Conservation (phyloP, 1,284 basidiomycete species). For the Sporisorium reilianum region DNA sequence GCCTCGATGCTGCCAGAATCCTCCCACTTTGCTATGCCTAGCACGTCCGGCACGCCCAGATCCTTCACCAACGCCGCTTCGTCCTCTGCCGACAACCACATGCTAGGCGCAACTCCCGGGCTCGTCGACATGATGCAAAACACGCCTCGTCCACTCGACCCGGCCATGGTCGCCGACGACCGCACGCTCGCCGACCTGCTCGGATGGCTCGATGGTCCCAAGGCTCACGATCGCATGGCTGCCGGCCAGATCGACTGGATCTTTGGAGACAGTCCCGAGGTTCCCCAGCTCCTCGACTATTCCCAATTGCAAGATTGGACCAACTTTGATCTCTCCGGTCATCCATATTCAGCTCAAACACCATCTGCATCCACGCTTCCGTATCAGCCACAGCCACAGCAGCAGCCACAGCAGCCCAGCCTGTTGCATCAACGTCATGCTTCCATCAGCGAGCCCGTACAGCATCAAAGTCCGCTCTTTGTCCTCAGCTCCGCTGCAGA, state of each 20-base stretch:
- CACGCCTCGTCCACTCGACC: neutral
- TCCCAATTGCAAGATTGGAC: slow-evolving; percentile 20
- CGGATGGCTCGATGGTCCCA: slow-evolving; percentile 22
- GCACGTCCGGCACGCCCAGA: neutral
- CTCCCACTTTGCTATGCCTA: neutral
- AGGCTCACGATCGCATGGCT: neutral
- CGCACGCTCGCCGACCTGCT: slow-evolving; percentile 14
- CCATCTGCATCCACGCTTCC: neutral
- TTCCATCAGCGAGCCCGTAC: neutral
- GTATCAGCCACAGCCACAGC: neutral
- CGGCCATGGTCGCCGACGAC: neutral
- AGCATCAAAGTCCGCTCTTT: slow-evolving; percentile 14
- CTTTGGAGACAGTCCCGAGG: slow-evolving; percentile 24
- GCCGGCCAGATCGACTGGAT: slow-evolving; percentile 21
- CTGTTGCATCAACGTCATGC: slow-evolving; percentile 1
- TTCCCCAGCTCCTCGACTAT: slow-evolving; percentile 18
- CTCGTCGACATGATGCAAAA: neutral
- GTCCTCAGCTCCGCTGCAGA: slow-evolving; percentile 26
- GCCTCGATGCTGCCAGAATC: slow-evolving; percentile 3
- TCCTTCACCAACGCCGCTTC: neutral
- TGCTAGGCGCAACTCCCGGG: neutral
- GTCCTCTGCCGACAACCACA: neutral
- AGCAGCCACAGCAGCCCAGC: neutral
- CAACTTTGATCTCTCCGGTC: slow-evolving; percentile 2
- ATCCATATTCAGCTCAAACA: neutral